These are phyloP conservation scores for Clonostachys solani DNA, from an alignment of 2,329 filamentous ascomycete genomes.

Conservation along the genomic window DNA sequence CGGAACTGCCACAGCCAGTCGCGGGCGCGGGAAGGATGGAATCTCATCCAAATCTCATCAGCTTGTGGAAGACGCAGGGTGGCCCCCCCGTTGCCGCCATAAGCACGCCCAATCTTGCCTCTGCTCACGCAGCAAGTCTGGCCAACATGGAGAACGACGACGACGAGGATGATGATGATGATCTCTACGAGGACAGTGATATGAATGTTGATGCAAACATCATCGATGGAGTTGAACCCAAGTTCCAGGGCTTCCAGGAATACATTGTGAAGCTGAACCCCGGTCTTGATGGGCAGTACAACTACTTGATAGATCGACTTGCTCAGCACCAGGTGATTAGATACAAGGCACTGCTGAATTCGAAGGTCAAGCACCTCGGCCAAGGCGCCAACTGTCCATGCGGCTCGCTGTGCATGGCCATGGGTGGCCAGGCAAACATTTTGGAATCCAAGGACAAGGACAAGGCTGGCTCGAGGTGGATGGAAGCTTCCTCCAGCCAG, in stretches of 20 bases:
- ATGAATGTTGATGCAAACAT: slow-evolving; percentile 59
- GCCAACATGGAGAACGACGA: slow-evolving; percentile 32
- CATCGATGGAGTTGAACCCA: slow-evolving; percentile 67
- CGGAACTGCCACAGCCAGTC: slow-evolving; percentile 38
- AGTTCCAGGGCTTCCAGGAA: slow-evolving; percentile 68
- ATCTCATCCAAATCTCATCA: slow-evolving; percentile 39
- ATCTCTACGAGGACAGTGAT: slow-evolving; percentile 51
- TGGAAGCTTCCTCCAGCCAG: slow-evolving; percentile 51
- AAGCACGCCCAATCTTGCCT: slow-evolving; percentile 19
- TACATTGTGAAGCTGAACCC: slow-evolving; percentile 74
- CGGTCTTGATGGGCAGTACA: slow-evolving; percentile 45
- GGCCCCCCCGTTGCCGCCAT: slow-evolving; percentile 49
- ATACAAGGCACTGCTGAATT: slow-evolving; percentile 72
- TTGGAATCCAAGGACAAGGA: slow-evolving; percentile 56
- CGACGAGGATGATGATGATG: slow-evolving; percentile 58
- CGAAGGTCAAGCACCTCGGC: slow-evolving; percentile 65
- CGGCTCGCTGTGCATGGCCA: slow-evolving; percentile 57
- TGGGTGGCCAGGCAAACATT: slow-evolving; percentile 61
- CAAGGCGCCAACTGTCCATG: slow-evolving; percentile 59
- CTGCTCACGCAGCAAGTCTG: background rate
- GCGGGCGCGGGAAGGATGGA: slow-evolving; percentile 10
- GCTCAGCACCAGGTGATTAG: slow-evolving; percentile 75
- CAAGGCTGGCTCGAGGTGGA: slow-evolving; percentile 32
- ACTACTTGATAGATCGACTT: slow-evolving; percentile 72
- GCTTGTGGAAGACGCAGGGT: slow-evolving; percentile 47